Conservation (phyloP, 192 early-diverging fungal genomes). For the Entomortierella lignicola region DNA sequence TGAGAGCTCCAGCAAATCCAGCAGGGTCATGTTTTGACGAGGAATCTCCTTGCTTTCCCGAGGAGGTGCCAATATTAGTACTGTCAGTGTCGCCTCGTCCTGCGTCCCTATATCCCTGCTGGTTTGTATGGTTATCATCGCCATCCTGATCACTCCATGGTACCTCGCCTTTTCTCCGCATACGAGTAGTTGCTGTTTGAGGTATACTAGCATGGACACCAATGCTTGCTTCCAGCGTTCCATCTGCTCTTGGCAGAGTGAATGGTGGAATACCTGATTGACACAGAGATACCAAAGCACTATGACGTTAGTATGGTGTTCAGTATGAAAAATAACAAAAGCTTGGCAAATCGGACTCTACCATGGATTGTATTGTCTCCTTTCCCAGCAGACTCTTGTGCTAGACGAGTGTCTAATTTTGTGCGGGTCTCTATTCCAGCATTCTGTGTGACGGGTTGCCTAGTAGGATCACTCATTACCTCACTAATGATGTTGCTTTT, state of each 20-base stretch:
- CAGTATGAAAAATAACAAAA: neutral
- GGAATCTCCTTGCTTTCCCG: no score
- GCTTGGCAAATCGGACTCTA: neutral
- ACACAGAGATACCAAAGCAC: no score
- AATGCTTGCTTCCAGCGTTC: slow-evolving; percentile 30
- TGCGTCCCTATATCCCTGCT: slow-evolving; percentile 31
- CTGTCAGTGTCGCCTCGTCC: slow-evolving; percentile 9
- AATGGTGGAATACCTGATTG: slow-evolving; percentile 42
- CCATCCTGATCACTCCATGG: slow-evolving; percentile 34
- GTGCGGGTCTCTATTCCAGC: slow-evolving; percentile 14
- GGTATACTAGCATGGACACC: slow-evolving; percentile 1
- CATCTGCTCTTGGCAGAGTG: slow-evolving; percentile 46
- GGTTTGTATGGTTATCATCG: slow-evolving; percentile 41
- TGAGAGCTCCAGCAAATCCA: slow-evolving; percentile 1
- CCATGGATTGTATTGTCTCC: slow-evolving; percentile 32
- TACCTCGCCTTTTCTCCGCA: slow-evolving; percentile 24
- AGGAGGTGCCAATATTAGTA: neutral
- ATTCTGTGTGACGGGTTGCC: slow-evolving; percentile 20
- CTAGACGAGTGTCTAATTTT: slow-evolving; percentile 11
- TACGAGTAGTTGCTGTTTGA: slow-evolving; percentile 16
- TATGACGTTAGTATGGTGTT: no score
- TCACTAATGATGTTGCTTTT: no score
- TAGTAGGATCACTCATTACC: neutral
- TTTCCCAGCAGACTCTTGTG: slow-evolving; percentile 16
- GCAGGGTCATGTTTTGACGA: no score